Base-by-base conservation (phyloP, 805 yeast species). In the Metschnikowia henanensis region DNA sequence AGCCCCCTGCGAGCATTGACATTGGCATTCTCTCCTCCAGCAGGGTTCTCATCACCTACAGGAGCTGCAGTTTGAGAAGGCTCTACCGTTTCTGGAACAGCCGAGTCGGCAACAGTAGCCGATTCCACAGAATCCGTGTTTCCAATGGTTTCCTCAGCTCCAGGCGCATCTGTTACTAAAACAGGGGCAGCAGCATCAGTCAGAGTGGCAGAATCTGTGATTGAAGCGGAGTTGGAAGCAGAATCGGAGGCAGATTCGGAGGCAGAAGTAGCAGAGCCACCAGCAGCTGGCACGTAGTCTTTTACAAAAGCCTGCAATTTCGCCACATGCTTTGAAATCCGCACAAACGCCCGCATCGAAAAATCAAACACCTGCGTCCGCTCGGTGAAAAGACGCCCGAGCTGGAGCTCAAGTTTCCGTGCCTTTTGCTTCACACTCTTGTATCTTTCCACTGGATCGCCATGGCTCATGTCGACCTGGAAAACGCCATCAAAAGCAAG, bases 351-450 rank as follows among this genome's bases (percentile, higher is more conserved):
- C 23, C 38, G 15, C n/a, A 42, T 36, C 16, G 17, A 13, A 21
- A 32, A 42, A 19, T 42, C 46, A 31, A 42, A 42, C 2, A 42
- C 46, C 23, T 37, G 46, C 18, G 40, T 42, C n/a, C 26, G 12
- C 19, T 42, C 46, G 17, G 37, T 13, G 33, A 37, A 42, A 16
- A 42, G 38, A 3, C 12, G 7, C 2, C 46, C 41, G 6, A 42
- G 30, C 4, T 21, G 20, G 19, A 42, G 37, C 41, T 42, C 46
- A 19, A 42, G 32, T 12, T 8, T 19, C 6, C 16, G 17, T 3
- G 15, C 37, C 15, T 29, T 26, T 6, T 25, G 30, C 33, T 25
- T 19, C 20, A 28, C 38, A 7, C 18, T 29, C 25, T 31, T 17
- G 16, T 32, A 15, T 6, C 3, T 22, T 10, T 35, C 37, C 9